Evolutionary conservation across 78 protist species (phyloP), one percentile per base, ranked within the genome.

Genomic region (Thecamonas trahens): DNA sequence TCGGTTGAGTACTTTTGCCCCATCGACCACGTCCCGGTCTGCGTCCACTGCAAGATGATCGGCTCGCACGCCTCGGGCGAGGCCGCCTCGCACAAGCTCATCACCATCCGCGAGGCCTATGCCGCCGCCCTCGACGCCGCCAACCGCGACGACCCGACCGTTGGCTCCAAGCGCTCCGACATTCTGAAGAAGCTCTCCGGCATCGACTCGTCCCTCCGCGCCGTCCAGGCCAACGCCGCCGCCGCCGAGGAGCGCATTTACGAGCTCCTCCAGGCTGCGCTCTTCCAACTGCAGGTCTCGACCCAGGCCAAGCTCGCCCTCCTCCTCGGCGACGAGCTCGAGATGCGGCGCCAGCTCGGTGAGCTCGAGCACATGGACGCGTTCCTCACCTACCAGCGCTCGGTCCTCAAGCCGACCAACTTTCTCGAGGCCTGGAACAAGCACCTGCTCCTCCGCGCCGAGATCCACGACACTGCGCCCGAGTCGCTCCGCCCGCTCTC

Each of bases 41-140:
- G 85, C 62, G 40, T 80, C 45, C 50, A 64, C 26, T 80, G 85
- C 74, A 80, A 80, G 52, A 80, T 80, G 85, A 47, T 42, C 49
- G 85, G 85, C 58, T 32, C 44, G 37, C 85, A 80, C 52, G 3
- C 72, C 28, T 1, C 65, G 38, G 84, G 84, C 1, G 72, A 67
- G 55, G 4, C 38, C 2, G 70, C 84, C 40, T 6, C 61, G 26
- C 84, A 79, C 38, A 31, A 31, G 67, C 78, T 79, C 18, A 28
- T 71, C 31, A 40, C 73, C 29, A 28, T 79, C 37, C 22, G 28
- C 9, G 72, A 71, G 4, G 66, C 68, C 24, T 77, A 61, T 49
- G 20, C 29, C 37, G 15, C 22, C 31, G 58, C n/a, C n/a, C n/a
- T n/a, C n/a, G n/a, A n/a, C n/a, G n/a, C n/a, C n/a, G n/a, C n/a